Conservation (phyloP, 176 grass and related monocot genomes). For the Themeda triandra region DNA sequence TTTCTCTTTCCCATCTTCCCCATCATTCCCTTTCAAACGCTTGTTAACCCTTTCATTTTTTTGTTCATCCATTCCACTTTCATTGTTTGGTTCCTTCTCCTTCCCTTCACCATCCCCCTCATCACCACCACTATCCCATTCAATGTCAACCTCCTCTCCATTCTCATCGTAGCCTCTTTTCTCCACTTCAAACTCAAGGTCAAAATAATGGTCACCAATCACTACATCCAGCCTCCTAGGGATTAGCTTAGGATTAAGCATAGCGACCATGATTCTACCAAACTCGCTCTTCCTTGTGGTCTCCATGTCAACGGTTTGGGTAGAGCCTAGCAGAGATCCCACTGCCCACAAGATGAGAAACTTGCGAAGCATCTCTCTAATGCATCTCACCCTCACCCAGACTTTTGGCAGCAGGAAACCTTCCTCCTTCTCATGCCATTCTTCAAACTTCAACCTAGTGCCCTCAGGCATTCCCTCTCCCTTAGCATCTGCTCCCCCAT, state of each 20-base stretch:
- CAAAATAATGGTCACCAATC: neutral
- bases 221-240: neutral
- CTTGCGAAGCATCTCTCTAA: neutral
- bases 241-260: neutral
- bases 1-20: too few relatives aligned
- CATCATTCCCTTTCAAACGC: too few relatives aligned
- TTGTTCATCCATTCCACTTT: too few relatives aligned
- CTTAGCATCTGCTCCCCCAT: too few relatives aligned
- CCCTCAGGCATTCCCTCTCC: neutral
- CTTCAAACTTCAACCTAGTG: rapidly evolving
- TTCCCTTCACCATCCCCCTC: neutral
- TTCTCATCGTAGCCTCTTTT: neutral
- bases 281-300: neutral
- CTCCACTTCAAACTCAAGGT: neutral
- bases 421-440: neutral
- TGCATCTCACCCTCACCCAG: neutral
- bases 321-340: neutral
- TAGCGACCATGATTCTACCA: neutral
- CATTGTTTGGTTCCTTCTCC: too few relatives aligned
- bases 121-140: neutral
- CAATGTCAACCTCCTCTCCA: neutral
- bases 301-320: neutral
- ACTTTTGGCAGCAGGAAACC: neutral
- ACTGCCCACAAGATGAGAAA: neutral
- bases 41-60: too few relatives aligned